These are phyloP conservation scores for Euphorbia peplus DNA, from an alignment of 345 rosid species.

Conservation along the genomic window DNA sequence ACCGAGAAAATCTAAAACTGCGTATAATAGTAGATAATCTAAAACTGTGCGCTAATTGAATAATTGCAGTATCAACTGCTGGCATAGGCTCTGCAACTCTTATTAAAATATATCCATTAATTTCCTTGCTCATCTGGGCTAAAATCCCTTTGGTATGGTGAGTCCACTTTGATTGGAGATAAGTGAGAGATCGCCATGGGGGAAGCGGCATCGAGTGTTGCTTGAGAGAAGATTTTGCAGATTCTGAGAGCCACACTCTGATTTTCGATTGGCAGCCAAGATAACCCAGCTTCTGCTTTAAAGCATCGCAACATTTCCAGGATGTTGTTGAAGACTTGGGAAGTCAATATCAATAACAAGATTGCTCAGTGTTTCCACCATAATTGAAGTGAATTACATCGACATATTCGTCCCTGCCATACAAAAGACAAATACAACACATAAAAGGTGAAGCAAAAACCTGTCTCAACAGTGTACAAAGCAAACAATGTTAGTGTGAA, in stretches of 20 bases:
- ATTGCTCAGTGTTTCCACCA: constrained; percentile 55
- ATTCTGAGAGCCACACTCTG: too few species aligned
- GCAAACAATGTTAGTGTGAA: background rate
- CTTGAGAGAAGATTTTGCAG: constrained; percentile 72
- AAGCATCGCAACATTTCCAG: too few species aligned
- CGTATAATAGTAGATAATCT: too few species aligned
- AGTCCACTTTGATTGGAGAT: constrained; percentile 86
- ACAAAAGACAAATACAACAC: background rate
- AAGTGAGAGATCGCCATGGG: constrained; percentile 90
- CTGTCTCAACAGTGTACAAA: background rate
- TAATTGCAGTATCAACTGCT: too few species aligned
- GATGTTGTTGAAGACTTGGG: too few species aligned
- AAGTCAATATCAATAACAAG: constrained; percentile 82
- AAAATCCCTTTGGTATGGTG: constrained; percentile 53
- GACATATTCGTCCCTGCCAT: constrained; percentile 79
- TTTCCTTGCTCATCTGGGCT: constrained; percentile 38
- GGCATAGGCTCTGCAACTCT: too few species aligned
- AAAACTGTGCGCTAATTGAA: too few species aligned
- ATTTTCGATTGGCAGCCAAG: too few species aligned
- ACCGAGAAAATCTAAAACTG: too few species aligned
- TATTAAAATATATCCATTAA: too few species aligned
- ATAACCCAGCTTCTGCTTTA: too few species aligned
- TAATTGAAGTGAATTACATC: constrained; percentile 53
- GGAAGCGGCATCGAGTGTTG: constrained; percentile 95
- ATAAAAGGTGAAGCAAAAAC: background rate